Percentiles rank a stretch among this genome's conserved stretches.
These are phyloP conservation scores for Micractinium conductrix DNA, from an alignment of 139 green algal genomes.

Conservation along the genomic window DNA sequence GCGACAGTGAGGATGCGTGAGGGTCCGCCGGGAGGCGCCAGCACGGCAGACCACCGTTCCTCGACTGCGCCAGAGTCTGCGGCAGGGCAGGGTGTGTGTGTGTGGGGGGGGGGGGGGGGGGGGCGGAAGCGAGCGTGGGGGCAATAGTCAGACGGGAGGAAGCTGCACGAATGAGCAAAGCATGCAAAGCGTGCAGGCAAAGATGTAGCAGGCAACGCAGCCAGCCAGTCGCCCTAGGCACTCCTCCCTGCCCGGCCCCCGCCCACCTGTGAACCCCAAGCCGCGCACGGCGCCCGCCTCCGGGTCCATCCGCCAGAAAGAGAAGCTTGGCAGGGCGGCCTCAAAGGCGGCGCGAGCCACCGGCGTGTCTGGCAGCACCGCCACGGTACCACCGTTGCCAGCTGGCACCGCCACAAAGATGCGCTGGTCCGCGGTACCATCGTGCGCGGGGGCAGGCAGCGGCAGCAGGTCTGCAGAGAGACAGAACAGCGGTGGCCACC, in stretches of 20 bases:
- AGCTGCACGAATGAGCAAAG: too few relatives aligned
- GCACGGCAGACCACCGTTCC: constrained; percentile 44
- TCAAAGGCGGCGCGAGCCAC: constrained; percentile 2
- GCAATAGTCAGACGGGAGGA: background rate
- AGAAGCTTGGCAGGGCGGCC: constrained; percentile 6
- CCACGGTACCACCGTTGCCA: background rate
- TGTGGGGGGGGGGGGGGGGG: too few relatives aligned
- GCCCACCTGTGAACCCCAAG: constrained; percentile 30
- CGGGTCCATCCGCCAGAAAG: constrained; percentile 45
- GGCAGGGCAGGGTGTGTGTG: background rate
- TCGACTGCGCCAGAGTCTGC: constrained; percentile 10
- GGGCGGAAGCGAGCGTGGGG: background rate
- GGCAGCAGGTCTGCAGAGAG: constrained; percentile 57
- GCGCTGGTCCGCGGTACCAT: constrained; percentile 59
- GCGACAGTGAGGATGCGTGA: constrained; percentile 58
- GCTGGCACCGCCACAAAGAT: constrained; percentile 47
- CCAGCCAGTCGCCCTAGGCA: too few relatives aligned
- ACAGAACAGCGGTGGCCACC: too few relatives aligned
- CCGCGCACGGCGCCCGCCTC: constrained; percentile 30
- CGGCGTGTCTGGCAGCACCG: constrained; percentile 60
- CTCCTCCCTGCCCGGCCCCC: too few relatives aligned
- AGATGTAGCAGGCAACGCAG: too few relatives aligned
- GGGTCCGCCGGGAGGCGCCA: background rate
- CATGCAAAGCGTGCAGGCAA: too few relatives aligned
- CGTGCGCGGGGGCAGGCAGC: constrained; percentile 45